phyloP scores from a whole-genome alignment of 2,329 filamentous ascomycete genomes.

The Dothistroma septosporum region DNA sequence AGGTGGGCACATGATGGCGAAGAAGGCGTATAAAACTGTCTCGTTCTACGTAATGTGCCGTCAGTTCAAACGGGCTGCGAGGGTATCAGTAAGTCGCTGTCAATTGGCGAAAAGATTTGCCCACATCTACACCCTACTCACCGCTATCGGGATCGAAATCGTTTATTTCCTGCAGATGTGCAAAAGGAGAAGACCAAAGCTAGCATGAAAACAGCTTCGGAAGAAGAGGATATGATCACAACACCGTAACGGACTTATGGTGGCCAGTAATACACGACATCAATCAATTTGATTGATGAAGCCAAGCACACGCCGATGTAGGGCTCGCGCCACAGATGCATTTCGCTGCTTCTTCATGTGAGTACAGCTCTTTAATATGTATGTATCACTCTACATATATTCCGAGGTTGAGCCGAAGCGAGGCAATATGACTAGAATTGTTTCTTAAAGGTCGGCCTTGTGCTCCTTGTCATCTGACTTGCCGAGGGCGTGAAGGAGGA shows the following conservation, averaged over 20 bases:
- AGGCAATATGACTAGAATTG: not conserved
- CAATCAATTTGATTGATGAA: not conserved
- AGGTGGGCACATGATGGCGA: no score
- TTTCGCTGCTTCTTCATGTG: not conserved
- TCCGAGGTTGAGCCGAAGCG: not conserved
- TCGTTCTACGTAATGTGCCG: no score
- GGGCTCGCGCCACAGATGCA: not conserved
- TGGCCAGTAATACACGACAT: not conserved
- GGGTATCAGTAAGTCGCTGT: no score
- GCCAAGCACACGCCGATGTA: not conserved
- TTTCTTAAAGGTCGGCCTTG: not conserved
- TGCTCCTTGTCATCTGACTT: slow-evolving; percentile 3
- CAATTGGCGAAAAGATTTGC: no score
- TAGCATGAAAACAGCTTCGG: not conserved
- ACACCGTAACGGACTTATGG: not conserved
- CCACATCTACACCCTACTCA: no score
- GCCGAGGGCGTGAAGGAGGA: slow-evolving; percentile 18
- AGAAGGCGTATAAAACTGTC: no score
- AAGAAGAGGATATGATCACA: not conserved
- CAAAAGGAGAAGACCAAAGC: not conserved
- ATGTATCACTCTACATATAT: not conserved
- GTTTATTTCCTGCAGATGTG: not conserved
- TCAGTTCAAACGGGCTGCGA: no score
- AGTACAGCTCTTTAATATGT: not conserved
- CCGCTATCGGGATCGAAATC: not conserved